A percentile compares a stretch with the other conserved stretches of the same genome.
phyloP scores from a whole-genome alignment of 768 basidiomycete genomes.

The Strobilomyces confusus region DNA sequence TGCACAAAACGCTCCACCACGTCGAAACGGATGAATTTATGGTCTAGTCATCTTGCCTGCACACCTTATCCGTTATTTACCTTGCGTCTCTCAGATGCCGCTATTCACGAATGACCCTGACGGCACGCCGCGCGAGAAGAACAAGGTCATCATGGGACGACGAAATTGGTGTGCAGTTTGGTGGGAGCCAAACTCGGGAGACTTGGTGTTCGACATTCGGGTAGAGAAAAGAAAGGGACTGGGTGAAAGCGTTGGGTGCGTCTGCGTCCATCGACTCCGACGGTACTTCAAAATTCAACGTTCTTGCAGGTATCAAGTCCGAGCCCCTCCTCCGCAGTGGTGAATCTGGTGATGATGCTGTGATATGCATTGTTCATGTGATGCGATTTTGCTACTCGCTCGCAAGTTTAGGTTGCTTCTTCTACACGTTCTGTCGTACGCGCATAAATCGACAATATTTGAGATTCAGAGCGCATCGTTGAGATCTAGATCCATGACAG shows the following conservation, averaged over 20 bases:
- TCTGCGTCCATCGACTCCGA: neutral
- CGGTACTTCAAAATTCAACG: neutral
- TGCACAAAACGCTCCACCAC: conserved; percentile 82
- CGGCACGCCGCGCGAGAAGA: conserved; percentile 62
- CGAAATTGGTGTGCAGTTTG: conserved; percentile 83
- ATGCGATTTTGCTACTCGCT: neutral
- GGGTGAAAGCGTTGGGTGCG: conserved; percentile 79
- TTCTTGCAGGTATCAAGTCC: conserved; percentile 39
- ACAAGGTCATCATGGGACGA: conserved; percentile 79
- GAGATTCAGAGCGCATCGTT: conserved; percentile 20
- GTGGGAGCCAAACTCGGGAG: conserved; percentile 54
- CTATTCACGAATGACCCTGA: conserved; percentile 75
- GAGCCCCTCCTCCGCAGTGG: conserved; percentile 42
- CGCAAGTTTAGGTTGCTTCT: neutral
- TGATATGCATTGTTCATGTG: neutral
- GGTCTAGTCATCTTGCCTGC: conserved; percentile 39
- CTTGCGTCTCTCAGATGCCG: conserved; percentile 51
- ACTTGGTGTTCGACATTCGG: conserved; percentile 76
- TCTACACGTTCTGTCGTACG: neutral
- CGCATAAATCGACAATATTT: neutral
- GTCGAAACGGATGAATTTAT: conserved; percentile 83
- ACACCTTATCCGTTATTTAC: neutral
- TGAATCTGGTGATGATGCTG: conserved; percentile 9
- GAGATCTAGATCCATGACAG: conserved; percentile 28
- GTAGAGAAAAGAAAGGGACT: conserved; percentile 82